Evolutionary conservation across 768 basidiomycete genomes (phyloP).

Genomic region (Candolleomyces eurysporus): DNA sequence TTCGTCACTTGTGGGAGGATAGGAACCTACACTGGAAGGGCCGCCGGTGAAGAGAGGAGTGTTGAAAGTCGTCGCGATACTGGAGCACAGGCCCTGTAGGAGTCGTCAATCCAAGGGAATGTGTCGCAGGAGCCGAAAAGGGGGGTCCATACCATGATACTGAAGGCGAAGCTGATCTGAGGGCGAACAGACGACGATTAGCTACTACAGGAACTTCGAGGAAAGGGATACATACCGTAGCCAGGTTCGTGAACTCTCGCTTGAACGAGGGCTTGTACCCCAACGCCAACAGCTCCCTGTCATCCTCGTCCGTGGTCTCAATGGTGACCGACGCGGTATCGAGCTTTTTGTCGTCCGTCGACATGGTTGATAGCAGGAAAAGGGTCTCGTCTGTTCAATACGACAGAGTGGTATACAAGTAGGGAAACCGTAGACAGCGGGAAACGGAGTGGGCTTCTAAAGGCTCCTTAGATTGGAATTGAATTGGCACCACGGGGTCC

Average conservation of each 20-base stretch:
- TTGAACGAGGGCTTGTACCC: slow-evolving; percentile 81
- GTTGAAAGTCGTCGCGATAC: slow-evolving; percentile 77
- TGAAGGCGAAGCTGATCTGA: slow-evolving; percentile 74
- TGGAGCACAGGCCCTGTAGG: slow-evolving; percentile 65
- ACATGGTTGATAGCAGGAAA: slow-evolving; percentile 2
- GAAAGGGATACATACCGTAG: slow-evolving; percentile 49
- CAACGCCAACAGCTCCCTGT: slow-evolving; percentile 60
- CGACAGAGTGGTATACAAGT: neutral
- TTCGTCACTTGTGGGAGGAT: neutral
- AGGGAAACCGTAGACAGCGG: neutral
- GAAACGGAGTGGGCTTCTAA: neutral
- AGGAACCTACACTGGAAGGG: slow-evolving; percentile 54
- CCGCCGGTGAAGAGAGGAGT: slow-evolving; percentile 69
- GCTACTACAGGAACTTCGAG: neutral
- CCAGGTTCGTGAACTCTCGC: slow-evolving; percentile 80
- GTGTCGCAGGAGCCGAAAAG: neutral
- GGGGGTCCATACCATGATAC: slow-evolving; percentile 55
- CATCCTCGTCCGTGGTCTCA: slow-evolving; percentile 49
- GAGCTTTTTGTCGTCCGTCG: slow-evolving; percentile 11
- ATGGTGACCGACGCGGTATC: slow-evolving; percentile 16
- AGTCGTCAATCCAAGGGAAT: slow-evolving; percentile 4
- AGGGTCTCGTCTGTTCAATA: neutral
- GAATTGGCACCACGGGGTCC: neutral
- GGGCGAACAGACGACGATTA: neutral
- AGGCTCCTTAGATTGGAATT: neutral